phyloP scores from a whole-genome alignment of 2,329 filamentous ascomycete species.

The Colletotrichum incanum region DNA sequence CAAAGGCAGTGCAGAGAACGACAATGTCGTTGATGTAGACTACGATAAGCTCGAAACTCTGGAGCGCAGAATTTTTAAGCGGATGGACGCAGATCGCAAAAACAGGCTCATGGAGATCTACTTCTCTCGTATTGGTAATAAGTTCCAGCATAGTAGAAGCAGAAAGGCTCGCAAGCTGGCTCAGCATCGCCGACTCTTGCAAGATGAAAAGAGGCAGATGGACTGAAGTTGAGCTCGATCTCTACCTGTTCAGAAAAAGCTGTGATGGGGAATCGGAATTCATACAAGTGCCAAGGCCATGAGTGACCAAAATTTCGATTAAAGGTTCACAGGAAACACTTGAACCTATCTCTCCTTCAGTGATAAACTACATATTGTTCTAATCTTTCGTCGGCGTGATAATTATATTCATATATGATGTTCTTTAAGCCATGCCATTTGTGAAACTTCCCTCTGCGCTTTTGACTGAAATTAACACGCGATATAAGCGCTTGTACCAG shows the following conservation, averaged over 20 bases:
- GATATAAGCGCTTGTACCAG: too few relatives aligned
- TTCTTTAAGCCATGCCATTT: background rate
- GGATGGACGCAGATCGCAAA: background rate
- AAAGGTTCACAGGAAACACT: background rate
- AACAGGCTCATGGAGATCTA: background rate
- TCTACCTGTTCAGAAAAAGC: background rate
- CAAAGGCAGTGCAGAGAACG: background rate
- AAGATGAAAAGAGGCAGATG: background rate
- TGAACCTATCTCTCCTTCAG: background rate
- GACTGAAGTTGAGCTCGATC: too few relatives aligned
- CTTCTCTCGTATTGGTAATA: background rate
- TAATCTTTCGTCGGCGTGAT: too few relatives aligned
- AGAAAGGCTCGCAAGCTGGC: background rate
- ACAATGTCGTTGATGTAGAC: background rate
- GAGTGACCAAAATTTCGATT: background rate
- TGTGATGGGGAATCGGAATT: background rate
- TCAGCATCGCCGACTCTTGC: background rate
- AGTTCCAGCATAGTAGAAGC: background rate
- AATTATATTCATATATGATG: too few relatives aligned
- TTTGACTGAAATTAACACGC: too few relatives aligned
- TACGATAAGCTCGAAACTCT: background rate
- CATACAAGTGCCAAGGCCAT: background rate
- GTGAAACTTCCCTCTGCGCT: too few relatives aligned
- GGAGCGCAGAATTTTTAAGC: background rate
- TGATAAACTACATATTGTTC: background rate